Conservation (phyloP, 73 alveolate species). For the Symbiodinium pilosum region DNA sequence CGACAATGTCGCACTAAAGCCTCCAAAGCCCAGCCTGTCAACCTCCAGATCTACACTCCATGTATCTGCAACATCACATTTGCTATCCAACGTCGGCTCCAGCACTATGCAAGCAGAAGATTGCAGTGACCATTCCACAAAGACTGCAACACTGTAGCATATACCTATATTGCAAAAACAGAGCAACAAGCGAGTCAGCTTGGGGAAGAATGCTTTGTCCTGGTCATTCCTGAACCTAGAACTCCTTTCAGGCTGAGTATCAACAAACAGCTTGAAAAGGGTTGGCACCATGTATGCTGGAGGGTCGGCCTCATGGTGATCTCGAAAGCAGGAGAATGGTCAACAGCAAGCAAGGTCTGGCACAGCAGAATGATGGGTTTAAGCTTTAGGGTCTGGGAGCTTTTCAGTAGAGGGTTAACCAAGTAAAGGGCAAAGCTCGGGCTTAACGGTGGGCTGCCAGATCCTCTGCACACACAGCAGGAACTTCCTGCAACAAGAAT, state of each 20-base stretch:
- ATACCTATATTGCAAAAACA: too few species aligned
- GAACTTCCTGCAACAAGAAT: too few species aligned
- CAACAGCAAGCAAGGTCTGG: not conserved
- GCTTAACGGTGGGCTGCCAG: too few species aligned
- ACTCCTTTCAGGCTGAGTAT: not conserved
- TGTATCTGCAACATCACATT: too few species aligned
- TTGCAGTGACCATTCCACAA: not conserved
- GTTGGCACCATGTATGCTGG: not conserved
- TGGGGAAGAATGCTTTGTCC: not conserved
- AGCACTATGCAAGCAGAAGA: too few species aligned
- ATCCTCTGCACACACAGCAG: too few species aligned
- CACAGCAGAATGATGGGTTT: not conserved
- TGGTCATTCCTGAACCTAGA: not conserved
- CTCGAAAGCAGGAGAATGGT: not conserved
- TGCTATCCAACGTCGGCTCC: too few species aligned
- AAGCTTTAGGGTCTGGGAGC: too few species aligned
- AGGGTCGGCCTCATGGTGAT: not conserved
- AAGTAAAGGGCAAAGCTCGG: too few species aligned
- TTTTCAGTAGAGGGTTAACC: not conserved
- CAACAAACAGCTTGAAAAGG: not conserved
- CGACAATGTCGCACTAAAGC: too few species aligned
- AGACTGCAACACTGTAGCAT: not conserved
- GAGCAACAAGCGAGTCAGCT: not conserved
- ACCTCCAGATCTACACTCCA: too few species aligned
- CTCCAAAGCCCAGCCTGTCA: too few species aligned